Conservation (phyloP, 345 rosid species). For the Hirschfeldia incana region DNA sequence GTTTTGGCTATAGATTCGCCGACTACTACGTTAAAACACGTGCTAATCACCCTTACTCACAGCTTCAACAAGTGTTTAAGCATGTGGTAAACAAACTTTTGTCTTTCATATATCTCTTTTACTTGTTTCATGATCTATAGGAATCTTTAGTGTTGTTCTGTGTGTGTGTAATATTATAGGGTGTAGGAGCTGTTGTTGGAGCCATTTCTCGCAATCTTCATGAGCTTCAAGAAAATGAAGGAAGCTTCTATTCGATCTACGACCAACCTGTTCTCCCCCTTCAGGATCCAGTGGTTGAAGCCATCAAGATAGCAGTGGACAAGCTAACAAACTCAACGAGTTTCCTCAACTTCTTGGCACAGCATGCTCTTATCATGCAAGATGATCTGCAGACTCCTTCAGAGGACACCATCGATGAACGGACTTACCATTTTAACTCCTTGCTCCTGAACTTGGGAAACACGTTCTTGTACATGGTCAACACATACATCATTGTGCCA, state of each 20-base stretch:
- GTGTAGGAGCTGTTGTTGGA: conserved; percentile 97
- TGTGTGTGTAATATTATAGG: conserved; percentile 50
- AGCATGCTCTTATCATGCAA: conserved; percentile 96
- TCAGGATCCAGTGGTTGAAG: conserved; percentile 90
- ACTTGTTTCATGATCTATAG: conserved; percentile 16
- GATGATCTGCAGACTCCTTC: conserved; percentile 82
- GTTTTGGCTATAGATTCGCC: conserved; percentile 90
- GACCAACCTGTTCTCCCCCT: conserved; percentile 86
- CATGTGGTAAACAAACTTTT: conserved; percentile 71
- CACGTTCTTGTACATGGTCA: conserved; percentile 94
- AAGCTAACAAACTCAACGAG: conserved; percentile 81
- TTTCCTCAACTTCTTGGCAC: conserved; percentile 84
- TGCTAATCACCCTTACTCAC: conserved; percentile 97
- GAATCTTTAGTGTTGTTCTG: conserved; percentile 1
- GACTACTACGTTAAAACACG: conserved; percentile 93
- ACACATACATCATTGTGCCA: conserved; percentile 91
- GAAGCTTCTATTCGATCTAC: conserved; percentile 91
- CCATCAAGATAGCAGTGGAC: conserved; percentile 83
- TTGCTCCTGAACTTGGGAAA: conserved; percentile 80
- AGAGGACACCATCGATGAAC: conserved; percentile 70
- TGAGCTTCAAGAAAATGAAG: conserved; percentile 94
- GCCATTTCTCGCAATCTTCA: conserved; percentile 98
- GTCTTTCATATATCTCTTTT: not conserved
- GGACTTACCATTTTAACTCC: conserved; percentile 82
- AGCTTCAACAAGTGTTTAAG: conserved; percentile 97